A percentile compares a stretch with the other conserved stretches of the same genome.
These are phyloP conservation scores for Hemileccinum impolitum DNA, from an alignment of 768 basidiomycete species.

Conservation along the genomic window DNA sequence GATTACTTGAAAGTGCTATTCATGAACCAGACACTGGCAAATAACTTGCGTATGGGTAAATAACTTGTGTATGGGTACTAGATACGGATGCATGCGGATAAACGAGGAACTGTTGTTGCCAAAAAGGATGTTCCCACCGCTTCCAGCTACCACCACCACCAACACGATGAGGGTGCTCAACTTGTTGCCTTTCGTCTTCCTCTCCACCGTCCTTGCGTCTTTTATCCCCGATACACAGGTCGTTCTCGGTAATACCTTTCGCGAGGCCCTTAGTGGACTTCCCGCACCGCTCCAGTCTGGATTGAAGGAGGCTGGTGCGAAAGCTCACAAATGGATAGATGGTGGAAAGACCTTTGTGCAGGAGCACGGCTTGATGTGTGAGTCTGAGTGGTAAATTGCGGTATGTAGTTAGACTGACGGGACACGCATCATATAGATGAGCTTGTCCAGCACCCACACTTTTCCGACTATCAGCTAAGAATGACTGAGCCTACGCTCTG, in stretches of 20 bases:
- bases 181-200: slow-evolving; percentile 34
- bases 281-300: slow-evolving; percentile 43
- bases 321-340: slow-evolving; percentile 59
- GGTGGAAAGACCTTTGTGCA: slow-evolving; percentile 65
- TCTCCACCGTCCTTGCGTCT: slow-evolving; percentile 36
- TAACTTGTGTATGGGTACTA: neutral
- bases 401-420: slow-evolving; percentile 4
- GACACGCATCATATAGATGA: slow-evolving; percentile 43
- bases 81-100: neutral
- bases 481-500: slow-evolving; percentile 70
- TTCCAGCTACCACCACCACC: slow-evolving; percentile 1
- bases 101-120: neutral
- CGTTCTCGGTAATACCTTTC: slow-evolving; percentile 35
- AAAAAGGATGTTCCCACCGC: neutral
- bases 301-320: slow-evolving; percentile 40
- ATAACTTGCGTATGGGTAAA: too few relatives aligned
- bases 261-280: slow-evolving; percentile 33
- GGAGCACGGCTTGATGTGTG: slow-evolving; percentile 71
- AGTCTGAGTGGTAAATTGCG: slow-evolving; percentile 26
- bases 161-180: slow-evolving; percentile 38
- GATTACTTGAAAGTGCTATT: slow-evolving; percentile 44
- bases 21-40: neutral
- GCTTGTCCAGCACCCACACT: slow-evolving; percentile 52
- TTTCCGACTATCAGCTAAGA: slow-evolving; percentile 54
- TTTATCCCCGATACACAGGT: slow-evolving; percentile 42